Base-by-base conservation (phyloP, 78 protist species). In the Dictyostelium firmibasis region DNA sequence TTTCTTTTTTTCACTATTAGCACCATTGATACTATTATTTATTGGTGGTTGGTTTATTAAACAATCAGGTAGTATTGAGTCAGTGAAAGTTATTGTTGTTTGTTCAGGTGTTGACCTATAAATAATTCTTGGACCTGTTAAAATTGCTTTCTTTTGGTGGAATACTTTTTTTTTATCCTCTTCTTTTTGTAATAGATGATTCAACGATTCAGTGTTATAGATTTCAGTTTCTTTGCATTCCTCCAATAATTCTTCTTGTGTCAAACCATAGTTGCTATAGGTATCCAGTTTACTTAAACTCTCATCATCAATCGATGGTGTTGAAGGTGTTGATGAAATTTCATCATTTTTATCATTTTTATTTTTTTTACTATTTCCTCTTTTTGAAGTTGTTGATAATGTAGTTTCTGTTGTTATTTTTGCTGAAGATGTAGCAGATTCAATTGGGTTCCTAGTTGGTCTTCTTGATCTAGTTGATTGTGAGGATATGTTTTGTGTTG, bases 161-260 rank as follows among this genome's bases (percentile, higher is more conserved):
- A 23, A 29, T 0, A 38, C 25, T 18, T 81, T 89, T 20, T 69
- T 81, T 35, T 31, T 78, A 11, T 89, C 94, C 29, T 78, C 94
- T 81, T 89, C 87, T 29, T 81, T 67, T 69, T 81, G 72, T 41
- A 89, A 18, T 25, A 78, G 14, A n/a, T n/a, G 76, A 62, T 81
- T 67, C 20, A 89, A 41, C n/a, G 87, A 89, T 31, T 89, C 83
- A 23, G 18, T 60, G 50, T 89, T 89, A 43, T 79, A 43, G 6
- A 41, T 43, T 47, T 89, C 94, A 41, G 94, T 89, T 81, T 29
- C 33, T 67, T 81, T 89, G 13, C 82, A 72, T 50, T 89, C 94
- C 11, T 89, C 83, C 1, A 89, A 9, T 35, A 89, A 23, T 47
- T 89, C 69, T 47, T 60, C 74, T 70, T 89, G 94, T 57, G 94